Evolutionary conservation across 179 eudicot genomes (phyloP), one percentile per base, ranked within the genome.

Genomic region (Silene noctiflora): DNA sequence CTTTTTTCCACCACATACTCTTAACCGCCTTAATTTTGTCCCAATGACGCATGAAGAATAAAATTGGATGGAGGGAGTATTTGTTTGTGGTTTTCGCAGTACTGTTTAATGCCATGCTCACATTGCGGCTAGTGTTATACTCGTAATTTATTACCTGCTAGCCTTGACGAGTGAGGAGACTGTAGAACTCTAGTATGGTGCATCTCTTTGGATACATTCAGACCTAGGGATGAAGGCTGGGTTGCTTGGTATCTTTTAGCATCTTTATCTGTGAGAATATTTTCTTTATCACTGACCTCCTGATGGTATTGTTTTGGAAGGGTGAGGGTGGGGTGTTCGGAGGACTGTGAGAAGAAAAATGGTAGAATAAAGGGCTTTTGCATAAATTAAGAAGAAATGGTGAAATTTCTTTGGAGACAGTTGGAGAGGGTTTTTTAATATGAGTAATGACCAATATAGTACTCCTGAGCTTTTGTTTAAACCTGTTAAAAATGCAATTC

Each of bases 31-130:
- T 35, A 35, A 35, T 35, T 35, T 35, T 35, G 9, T 35, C 42
- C 42, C 42, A 35, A 35, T 35, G 42, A 35, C 42, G 6, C 9
- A 35, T 35, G 42, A 7, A 35, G 42, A 35, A 6, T 35, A 4
- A 35, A 35, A 35, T 31, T 35, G 42, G 9, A 35, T 35, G 9
- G 42, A 35, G 42, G 42, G 7, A 5, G 7, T 35, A 35, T 59
- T 46, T n/a, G 21, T 76, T 31, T 66, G 39, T 22, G 60, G 66
- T 14, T 22, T 27, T 21, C 42, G 4, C 64, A 74, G 62, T 75
- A 73, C 66, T 70, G 17, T 3, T 27, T 69, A 21, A 8, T 44
- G 73, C n/a, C 17, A 19, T 19, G 22, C 39, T 20, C 14, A 16
- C 46, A 51, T 14, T 51, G 16, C 56, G 1, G 42, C 42, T 35